These are phyloP conservation scores for Emmonsia crescens DNA, from an alignment of 2,329 filamentous ascomycete genomes.

Conservation along the genomic window DNA sequence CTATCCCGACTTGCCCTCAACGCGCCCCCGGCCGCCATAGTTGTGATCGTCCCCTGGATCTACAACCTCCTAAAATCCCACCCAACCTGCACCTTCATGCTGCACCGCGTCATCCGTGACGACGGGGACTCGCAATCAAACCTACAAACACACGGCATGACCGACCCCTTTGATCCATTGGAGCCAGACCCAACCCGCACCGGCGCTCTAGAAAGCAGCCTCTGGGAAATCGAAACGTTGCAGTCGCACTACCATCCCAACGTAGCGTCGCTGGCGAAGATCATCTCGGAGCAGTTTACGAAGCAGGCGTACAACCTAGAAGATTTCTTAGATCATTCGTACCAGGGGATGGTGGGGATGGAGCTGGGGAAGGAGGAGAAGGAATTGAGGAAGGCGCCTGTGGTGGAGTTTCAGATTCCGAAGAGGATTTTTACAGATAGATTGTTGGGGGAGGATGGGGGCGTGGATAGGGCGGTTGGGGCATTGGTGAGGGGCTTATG, in stretches of 20 bases:
- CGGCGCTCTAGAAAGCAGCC: constrained; percentile 74
- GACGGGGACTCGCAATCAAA: constrained; percentile 47
- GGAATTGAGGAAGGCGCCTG: constrained; percentile 72
- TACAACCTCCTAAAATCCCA: constrained; percentile 92
- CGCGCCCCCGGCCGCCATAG: constrained; percentile 79
- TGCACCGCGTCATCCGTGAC: constrained; percentile 59
- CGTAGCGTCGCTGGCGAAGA: constrained; percentile 84
- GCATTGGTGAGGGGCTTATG: constrained; percentile 28
- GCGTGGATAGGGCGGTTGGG: constrained; percentile 28
- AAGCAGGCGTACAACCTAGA: constrained; percentile 93
- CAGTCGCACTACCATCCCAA: constrained; percentile 95
- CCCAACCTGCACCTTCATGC: constrained; percentile 88
- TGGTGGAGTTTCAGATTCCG: constrained; percentile 89
- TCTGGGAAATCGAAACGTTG: constrained; percentile 90
- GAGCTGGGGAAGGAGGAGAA: constrained; percentile 58
- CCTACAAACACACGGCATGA: constrained; percentile 51
- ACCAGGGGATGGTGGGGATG: constrained; percentile 62
- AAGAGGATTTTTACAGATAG: constrained; percentile 59
- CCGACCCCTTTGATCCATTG: constrained; percentile 65
- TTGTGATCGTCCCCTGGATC: constrained; percentile 80
- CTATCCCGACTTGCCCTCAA: constrained; percentile 73
- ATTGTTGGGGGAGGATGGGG: constrained; percentile 30
- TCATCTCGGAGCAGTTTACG: constrained; percentile 93
- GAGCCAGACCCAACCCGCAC: constrained; percentile 79
- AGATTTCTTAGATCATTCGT: constrained; percentile 93